Evolutionary conservation across 345 rosid genomes (phyloP), one percentile per base, ranked within the genome.

Genomic region (Corchorus capsularis): DNA sequence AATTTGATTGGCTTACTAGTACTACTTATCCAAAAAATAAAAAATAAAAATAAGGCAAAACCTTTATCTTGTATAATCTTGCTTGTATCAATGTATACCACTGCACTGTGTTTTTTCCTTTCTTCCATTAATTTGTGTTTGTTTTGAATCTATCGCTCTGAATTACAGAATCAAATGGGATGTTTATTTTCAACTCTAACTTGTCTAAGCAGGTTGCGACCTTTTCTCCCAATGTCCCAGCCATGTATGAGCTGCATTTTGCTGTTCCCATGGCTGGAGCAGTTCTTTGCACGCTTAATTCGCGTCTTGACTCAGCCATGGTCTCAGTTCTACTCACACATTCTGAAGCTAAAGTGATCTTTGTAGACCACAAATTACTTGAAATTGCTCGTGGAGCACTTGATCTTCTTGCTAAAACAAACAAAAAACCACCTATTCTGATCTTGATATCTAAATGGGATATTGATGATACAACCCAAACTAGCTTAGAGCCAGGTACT

Each of bases 191-290:
- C 16, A 5, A 7, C 16, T 35, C 16, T 17, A 34, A 52, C 52
- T 70, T 66, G 72, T 67, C 68, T 75, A 80, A 66, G 17, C 69
- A 90, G 98, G 92, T 93, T 72, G 92, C 94, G 5, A 80, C 79
- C 19, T 75, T 94, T 66, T 87, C 92, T 6, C 91, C 91, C 3
- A 89, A 92, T 77, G 89, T 94, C 79, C 95, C 91, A 19, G 95
- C 97, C 11, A 88, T 87, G 90, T 85, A 85, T 35, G 98, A 94
- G 87, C 91, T 92, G 63, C 97, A 92, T 79, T 93, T 93, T 53
- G 93, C 90, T 1, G 97, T 88, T 47, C 98, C 95, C 35, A 93
- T 92, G 95, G 88, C 90, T 2, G 95, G 97, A 53, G 90, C 88
- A 8, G 73, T 94, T 61, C 90, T 92, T 34, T 94, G 97, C 60